Evolutionary conservation across 2,329 filamentous ascomycete species (phyloP), one percentile per base, ranked within the genome.

Genomic region (Calonectria pseudoreteaudii): DNA sequence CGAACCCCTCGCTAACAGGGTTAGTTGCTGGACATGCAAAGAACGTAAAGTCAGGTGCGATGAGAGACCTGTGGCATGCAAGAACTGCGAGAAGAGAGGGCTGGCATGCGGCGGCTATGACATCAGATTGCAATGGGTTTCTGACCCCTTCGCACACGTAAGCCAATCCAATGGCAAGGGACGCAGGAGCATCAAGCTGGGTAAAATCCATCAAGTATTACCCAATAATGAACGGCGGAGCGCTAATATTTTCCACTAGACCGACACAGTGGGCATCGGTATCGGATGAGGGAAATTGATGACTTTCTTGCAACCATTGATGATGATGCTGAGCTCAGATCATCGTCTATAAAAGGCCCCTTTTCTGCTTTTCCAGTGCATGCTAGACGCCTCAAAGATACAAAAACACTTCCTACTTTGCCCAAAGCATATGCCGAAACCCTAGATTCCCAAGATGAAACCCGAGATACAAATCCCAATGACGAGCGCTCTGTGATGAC

Each of bases 21-120:
- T 26, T 20, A 75, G 74, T 38, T 75, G 74, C 34, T 75, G 74
- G 74, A 75, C 74, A n/a, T 75, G 74, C 47, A 75, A 75, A 30
- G 56, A 64, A 26, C 72, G 74, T 14, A 75, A 75, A 26, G 69
- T 75, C 26, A 38, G 74, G 38, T 75, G 74, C 38, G 74, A 75
- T 18, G 72, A 74, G 30, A 62, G 66, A 18, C 72, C 69, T 14
- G n/a, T 49, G 2, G 62, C 72, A 9, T 75, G 74, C 52, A 60
- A 30, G 23, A 75, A 75, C 41, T 75, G 74, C n/a, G 72, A 74
- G 50, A 75, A 64, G 26, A 66, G 68, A 38, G 71, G 71, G 14
- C 23, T 73, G 16, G 13, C 53, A 3, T 73, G 71, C 10, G 71
- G 71, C 10, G 71, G 71, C n/a, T 73, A 73, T 66, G 71, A 70